Conservation (phyloP, 257 asterid genomes). For the Datura wrightii region DNA sequence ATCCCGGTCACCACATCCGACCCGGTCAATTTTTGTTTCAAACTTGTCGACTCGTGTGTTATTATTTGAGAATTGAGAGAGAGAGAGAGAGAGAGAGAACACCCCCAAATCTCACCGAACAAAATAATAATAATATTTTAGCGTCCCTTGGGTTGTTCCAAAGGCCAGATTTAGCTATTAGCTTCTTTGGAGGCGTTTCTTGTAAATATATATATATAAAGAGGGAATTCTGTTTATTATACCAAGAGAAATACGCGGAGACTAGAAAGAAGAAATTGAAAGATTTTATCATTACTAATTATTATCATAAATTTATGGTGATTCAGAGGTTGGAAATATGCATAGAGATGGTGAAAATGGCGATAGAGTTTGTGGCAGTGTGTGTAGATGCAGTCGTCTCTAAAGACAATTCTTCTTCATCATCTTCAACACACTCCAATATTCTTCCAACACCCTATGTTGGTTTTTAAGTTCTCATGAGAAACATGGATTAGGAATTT, state of each 20-base stretch:
- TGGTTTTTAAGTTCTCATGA: background rate
- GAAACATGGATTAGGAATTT: no score
- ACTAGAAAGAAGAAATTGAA: background rate
- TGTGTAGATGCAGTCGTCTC: background rate
- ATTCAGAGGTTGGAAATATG: slow-evolving; percentile 5
- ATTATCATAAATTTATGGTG: background rate
- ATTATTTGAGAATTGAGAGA: background rate
- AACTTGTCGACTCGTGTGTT: background rate
- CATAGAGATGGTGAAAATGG: slow-evolving; percentile 10
- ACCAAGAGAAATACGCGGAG: background rate
- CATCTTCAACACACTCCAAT: background rate
- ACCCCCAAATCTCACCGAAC: background rate
- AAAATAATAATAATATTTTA: background rate
- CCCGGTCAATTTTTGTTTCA: background rate
- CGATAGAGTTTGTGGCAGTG: background rate
- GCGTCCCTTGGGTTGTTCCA: background rate
- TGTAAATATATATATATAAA: background rate
- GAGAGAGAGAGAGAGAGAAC: background rate
- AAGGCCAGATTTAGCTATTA: background rate
- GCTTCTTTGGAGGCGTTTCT: background rate
- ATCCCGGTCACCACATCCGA: no score
- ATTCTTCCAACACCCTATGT: slow-evolving; percentile 18
- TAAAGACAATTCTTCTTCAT: background rate
- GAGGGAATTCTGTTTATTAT: background rate
- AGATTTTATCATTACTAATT: background rate